These are phyloP conservation scores for Helichrysum umbraculigerum DNA, from an alignment of 129 eudicot genomes.

Conservation along the genomic window DNA sequence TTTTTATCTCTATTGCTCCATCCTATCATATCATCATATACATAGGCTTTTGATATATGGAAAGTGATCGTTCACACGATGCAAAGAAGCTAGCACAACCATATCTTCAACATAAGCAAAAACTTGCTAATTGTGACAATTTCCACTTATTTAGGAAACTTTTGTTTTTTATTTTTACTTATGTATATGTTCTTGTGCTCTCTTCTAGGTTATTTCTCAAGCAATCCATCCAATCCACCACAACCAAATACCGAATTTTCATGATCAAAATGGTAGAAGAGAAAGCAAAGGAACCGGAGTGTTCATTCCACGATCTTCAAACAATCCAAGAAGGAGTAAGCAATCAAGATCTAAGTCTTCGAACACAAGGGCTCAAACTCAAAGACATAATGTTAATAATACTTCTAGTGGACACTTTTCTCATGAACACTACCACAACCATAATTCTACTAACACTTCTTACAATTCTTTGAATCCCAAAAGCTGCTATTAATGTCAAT, in stretches of 20 bases:
- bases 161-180: background rate
- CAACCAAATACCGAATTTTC: slow-evolving; percentile 33
- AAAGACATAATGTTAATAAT: slow-evolving; percentile 39
- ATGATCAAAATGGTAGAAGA: slow-evolving; percentile 53
- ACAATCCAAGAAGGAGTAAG: slow-evolving; percentile 56
- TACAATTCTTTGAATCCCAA: slow-evolving; percentile 54
- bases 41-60: slow-evolving; percentile 20
- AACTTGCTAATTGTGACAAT: slow-evolving; percentile 12
- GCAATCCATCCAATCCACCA: slow-evolving; percentile 48
- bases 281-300: slow-evolving; percentile 96
- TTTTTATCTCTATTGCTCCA: slow-evolving; percentile 24
- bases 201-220: slow-evolving; percentile 50
- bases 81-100: background rate
- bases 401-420: slow-evolving; percentile 45
- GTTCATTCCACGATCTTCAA: slow-evolving; percentile 70
- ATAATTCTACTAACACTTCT: slow-evolving; percentile 36
- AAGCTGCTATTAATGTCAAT: slow-evolving; percentile 40
- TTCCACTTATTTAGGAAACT: background rate
- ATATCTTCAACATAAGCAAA: background rate
- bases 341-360: slow-evolving; percentile 53
- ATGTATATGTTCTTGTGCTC: slow-evolving; percentile 3
- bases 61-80: slow-evolving; percentile 9
- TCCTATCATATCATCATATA: background rate
- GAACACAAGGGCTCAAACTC: slow-evolving; percentile 43
- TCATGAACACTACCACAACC: slow-evolving; percentile 29